phyloP scores from a whole-genome alignment of 1,284 basidiomycete species.

The Flammula alnicola region DNA sequence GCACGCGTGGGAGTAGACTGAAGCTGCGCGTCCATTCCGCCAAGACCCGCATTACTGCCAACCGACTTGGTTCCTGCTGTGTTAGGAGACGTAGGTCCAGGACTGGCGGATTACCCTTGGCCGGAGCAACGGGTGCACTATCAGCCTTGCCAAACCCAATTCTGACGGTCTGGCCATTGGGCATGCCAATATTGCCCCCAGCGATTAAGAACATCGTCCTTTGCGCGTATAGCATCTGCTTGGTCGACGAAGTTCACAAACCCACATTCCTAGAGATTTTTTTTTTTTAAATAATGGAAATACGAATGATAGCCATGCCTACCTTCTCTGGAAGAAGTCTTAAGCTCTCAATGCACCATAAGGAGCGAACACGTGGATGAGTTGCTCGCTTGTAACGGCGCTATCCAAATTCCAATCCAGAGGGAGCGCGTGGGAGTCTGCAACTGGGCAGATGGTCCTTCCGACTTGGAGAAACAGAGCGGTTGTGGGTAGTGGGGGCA shows the following conservation, averaged over 20 bases:
- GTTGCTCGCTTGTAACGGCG: constrained; percentile 90
- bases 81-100: constrained; percentile 68
- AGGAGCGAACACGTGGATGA: constrained; percentile 92
- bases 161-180: constrained; percentile 91
- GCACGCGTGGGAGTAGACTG: constrained; percentile 90
- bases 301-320: no score
- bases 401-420: constrained; percentile 97
- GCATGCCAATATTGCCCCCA: constrained; percentile 92
- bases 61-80: constrained; percentile 52
- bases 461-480: constrained; percentile 79
- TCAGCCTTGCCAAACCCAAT: constrained; percentile 99
- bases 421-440: constrained; percentile 94
- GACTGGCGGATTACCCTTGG: constrained; percentile 71
- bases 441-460: constrained; percentile 67
- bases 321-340: constrained; percentile 96
- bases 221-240: constrained; percentile 91
- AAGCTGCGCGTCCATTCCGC: constrained; percentile 78
- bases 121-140: constrained; percentile 87
- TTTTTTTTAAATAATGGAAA: no score
- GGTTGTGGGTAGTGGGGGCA: constrained; percentile 66
- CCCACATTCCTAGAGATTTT: constrained; percentile 88
- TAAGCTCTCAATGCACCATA: constrained; percentile 98
- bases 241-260: constrained; percentile 99
- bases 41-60: constrained; percentile 52
- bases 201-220: constrained; percentile 95